phyloP scores from a whole-genome alignment of 306 rosid genomes.

The Lithocarpus polystachyus region DNA sequence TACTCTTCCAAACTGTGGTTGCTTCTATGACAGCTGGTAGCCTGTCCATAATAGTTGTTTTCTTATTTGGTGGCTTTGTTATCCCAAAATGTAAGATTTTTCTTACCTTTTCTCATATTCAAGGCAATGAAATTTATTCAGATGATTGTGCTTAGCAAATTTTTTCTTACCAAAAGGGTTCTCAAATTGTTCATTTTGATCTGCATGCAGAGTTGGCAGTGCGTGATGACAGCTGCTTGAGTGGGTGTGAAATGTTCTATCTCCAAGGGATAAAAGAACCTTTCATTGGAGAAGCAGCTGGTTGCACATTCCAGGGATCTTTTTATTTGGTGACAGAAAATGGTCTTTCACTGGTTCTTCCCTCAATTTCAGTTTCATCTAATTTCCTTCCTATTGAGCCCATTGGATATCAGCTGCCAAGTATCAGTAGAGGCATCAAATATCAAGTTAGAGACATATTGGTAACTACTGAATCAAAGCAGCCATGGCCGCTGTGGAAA shows the following conservation, averaged over 20 bases:
- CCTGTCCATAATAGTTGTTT: slow-evolving; percentile 7
- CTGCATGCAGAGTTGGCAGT: slow-evolving; percentile 48
- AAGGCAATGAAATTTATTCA: not conserved
- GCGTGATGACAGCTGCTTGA: slow-evolving; percentile 62
- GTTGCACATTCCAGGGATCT: slow-evolving; percentile 78
- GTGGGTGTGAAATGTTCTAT: slow-evolving; percentile 30
- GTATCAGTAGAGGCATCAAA: slow-evolving; percentile 32
- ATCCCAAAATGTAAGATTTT: slow-evolving; percentile 20
- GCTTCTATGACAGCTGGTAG: slow-evolving; percentile 26
- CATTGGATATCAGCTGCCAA: slow-evolving; percentile 53
- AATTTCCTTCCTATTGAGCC: slow-evolving; percentile 63
- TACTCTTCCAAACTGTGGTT: slow-evolving; percentile 22
- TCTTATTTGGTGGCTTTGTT: slow-evolving; percentile 36
- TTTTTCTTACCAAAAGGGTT: slow-evolving; percentile 36
- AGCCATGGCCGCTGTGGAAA: slow-evolving; percentile 62
- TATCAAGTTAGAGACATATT: slow-evolving; percentile 40
- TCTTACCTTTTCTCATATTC: not conserved
- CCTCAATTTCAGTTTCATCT: slow-evolving; percentile 62
- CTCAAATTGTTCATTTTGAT: slow-evolving; percentile 66
- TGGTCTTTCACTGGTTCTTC: slow-evolving; percentile 76
- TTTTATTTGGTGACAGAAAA: slow-evolving; percentile 75
- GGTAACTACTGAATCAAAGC: slow-evolving; percentile 42
- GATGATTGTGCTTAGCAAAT: not conserved
- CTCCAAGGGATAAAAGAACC: slow-evolving; percentile 50
- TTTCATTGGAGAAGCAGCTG: slow-evolving; percentile 70